Evolutionary conservation across 345 rosid species (phyloP).

Genomic region (Moringa oleifera): DNA sequence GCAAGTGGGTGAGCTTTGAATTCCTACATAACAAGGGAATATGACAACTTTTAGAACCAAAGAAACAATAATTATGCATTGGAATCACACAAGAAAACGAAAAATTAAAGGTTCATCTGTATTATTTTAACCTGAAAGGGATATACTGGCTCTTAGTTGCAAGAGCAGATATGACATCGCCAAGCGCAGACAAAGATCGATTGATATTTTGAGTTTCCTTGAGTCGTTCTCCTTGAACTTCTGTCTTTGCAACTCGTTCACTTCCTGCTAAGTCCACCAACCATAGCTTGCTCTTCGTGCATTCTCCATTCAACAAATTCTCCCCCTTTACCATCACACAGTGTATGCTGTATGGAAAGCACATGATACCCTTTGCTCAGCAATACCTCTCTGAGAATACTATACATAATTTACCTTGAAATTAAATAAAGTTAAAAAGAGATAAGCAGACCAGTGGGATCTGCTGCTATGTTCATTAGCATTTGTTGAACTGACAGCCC

Average conservation of each 20-base stretch:
- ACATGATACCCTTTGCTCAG: conserved; percentile 6
- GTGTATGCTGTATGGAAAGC: conserved; percentile 50
- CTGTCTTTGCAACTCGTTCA: conserved; percentile 91
- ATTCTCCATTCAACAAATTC: conserved; percentile 78
- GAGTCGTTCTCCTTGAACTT: conserved; percentile 90
- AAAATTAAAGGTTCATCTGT: neutral
- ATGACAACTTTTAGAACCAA: neutral
- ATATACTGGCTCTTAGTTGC: conserved; percentile 87
- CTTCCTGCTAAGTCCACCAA: conserved; percentile 99
- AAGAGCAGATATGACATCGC: conserved; percentile 95
- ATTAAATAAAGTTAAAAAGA: conserved; percentile 2
- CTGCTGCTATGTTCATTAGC: conserved; percentile 96
- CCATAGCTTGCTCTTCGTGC: conserved; percentile 94
- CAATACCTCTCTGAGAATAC: conserved; percentile 3
- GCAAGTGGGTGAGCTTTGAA: conserved; percentile 96
- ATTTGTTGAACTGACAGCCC: conserved; percentile 88
- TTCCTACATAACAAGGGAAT: conserved; percentile 52
- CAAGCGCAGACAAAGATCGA: conserved; percentile 93
- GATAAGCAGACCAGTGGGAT: conserved; percentile 75
- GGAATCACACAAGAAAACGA: neutral
- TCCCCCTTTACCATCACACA: conserved; percentile 91
- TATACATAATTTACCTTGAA: neutral
- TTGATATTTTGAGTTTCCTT: conserved; percentile 95
- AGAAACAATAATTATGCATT: neutral
- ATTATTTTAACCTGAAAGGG: conserved; percentile 67